Conservation (phyloP, 805 yeast genomes). For the Candida patagonica region DNA sequence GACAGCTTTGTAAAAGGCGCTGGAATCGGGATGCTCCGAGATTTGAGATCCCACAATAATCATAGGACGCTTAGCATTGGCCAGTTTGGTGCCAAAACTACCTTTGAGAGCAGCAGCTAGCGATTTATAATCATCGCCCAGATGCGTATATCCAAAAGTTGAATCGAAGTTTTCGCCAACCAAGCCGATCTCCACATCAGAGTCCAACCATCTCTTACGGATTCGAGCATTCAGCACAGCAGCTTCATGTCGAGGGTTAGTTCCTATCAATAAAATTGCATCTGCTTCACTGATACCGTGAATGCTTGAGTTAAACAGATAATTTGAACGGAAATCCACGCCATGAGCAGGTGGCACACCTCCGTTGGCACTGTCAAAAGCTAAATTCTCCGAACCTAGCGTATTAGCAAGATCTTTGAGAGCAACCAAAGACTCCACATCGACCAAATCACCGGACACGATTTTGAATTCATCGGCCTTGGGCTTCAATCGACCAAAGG, state of each 20-base stretch:
- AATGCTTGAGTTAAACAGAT: constrained; percentile 69
- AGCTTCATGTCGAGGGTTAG: constrained; percentile 86
- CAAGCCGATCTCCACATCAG: constrained; percentile 53
- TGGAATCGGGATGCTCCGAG: constrained; percentile 55
- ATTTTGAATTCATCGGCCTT: constrained; percentile 68
- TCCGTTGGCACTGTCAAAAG: constrained; percentile 58
- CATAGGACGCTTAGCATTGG: constrained; percentile 61
- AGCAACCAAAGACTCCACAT: constrained; percentile 75
- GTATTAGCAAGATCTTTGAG: constrained; percentile 69
- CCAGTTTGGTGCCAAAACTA: constrained; percentile 56
- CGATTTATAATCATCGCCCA: constrained; percentile 53
- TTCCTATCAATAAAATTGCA: constrained; percentile 68
- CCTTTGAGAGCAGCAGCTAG: constrained; percentile 56
- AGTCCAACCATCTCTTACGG: constrained; percentile 69
- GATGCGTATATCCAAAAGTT: constrained; percentile 54
- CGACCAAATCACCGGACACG: constrained; percentile 70
- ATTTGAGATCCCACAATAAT: constrained; percentile 78
- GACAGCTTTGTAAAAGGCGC: constrained; percentile 48
- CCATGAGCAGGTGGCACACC: constrained; percentile 53
- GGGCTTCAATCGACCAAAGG: constrained; percentile 47
- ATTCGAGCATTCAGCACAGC: constrained; percentile 79
- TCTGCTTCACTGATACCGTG: constrained; percentile 79
- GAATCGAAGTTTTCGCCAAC: constrained; percentile 73
- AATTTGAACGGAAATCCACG: constrained; percentile 67
- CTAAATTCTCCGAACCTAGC: constrained; percentile 72